Evolutionary conservation across 2,329 filamentous ascomycete species (phyloP).

Genomic region (Diaporthe batatas): DNA sequence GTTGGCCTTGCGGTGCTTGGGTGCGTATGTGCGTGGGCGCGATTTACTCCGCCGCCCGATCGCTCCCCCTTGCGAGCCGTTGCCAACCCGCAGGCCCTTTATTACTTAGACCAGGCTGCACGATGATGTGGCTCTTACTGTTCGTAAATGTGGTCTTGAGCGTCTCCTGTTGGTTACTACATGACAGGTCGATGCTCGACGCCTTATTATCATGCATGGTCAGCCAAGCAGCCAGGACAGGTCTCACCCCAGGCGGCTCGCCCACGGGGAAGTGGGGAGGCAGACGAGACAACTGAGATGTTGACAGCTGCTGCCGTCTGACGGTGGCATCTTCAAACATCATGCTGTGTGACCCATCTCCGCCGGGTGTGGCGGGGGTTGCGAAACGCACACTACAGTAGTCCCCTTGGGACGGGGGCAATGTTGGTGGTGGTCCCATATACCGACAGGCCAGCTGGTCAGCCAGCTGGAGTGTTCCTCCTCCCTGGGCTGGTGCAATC

Average conservation of each 20-base stretch:
- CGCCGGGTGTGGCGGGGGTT: conserved; percentile 17
- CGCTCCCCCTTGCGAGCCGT: conserved; percentile 25
- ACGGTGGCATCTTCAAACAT: conserved; percentile 36
- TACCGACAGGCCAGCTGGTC: conserved; percentile 2
- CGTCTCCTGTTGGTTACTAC: neutral
- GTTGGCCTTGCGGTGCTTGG: conserved; percentile 9
- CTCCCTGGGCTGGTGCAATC: conserved; percentile 15
- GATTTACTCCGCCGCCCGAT: conserved; percentile 19
- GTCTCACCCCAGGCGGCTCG: conserved; percentile 22
- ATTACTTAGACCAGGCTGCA: conserved; percentile 14
- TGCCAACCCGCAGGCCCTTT: conserved; percentile 7
- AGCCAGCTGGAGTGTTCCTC: neutral
- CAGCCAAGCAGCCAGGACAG: neutral
- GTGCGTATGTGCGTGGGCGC: neutral
- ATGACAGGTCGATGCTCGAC: conserved; percentile 12
- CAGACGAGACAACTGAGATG: conserved; percentile 22
- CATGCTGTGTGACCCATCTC: conserved; percentile 34
- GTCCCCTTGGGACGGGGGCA: neutral
- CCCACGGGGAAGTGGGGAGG: conserved; percentile 6
- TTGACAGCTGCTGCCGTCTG: conserved; percentile 37
- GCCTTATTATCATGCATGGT: conserved; percentile 21
- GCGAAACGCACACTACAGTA: conserved; percentile 6
- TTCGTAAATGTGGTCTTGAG: neutral
- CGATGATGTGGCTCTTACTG: conserved; percentile 20
- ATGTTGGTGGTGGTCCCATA: conserved; percentile 1